Percentiles rank a stretch among this genome's conserved stretches.
phyloP scores from a whole-genome alignment of 495 filamentous ascomycete species.

The Neurospora sp. region DNA sequence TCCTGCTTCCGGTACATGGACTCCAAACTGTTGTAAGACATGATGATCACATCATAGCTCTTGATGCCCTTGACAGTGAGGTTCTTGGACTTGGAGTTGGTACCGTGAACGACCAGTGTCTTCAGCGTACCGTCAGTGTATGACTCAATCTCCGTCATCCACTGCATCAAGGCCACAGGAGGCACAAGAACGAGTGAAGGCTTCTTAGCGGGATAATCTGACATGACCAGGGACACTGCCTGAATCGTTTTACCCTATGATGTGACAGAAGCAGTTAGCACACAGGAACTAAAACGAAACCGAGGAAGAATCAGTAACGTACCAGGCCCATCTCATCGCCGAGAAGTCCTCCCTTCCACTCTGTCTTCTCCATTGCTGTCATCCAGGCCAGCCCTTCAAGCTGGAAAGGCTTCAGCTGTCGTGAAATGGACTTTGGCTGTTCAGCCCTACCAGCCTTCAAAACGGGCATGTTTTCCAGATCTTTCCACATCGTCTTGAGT shows the following conservation, averaged over 20 bases:
- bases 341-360: conserved; percentile 79
- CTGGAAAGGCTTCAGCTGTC: conserved; percentile 83
- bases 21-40: conserved; percentile 90
- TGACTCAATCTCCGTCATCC: conserved; percentile 83
- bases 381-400: conserved; percentile 93
- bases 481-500: conserved; percentile 73
- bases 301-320: background rate
- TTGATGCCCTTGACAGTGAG: conserved; percentile 61
- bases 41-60: conserved; percentile 85
- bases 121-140: conserved; percentile 86
- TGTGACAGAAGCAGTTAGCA: background rate
- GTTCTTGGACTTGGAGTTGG: conserved; percentile 70
- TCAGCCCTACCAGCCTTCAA: conserved; percentile 55
- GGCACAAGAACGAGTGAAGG: conserved; percentile 87
- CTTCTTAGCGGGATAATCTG: conserved; percentile 72
- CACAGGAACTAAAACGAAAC: background rate
- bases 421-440: conserved; percentile 70
- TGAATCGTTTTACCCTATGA: conserved; percentile 82
- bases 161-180: conserved; percentile 94
- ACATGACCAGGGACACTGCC: conserved; percentile 94
- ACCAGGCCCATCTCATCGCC: conserved; percentile 93
- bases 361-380: conserved; percentile 71
- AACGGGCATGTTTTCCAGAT: conserved; percentile 54
- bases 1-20: conserved; percentile 85
- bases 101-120: conserved; percentile 80